A percentile compares a stretch with the other conserved stretches of the same genome.
Evolutionary conservation across 73 alveolate genomes (phyloP).

Genomic region (Blepharisma stoltei): DNA sequence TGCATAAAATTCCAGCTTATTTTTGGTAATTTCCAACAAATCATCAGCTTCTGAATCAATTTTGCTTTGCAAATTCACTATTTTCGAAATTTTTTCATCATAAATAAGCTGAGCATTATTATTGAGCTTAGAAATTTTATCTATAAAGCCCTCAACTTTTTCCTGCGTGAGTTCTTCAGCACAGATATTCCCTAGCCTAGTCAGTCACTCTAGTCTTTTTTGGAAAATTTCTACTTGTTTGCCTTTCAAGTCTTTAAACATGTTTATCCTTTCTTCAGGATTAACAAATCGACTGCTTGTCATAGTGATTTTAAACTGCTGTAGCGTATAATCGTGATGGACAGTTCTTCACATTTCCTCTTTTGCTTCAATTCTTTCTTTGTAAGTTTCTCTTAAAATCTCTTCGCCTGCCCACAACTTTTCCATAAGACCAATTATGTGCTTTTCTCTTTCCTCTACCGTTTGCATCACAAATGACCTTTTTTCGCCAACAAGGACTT

Average conservation of each 20-base stretch:
- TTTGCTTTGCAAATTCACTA: constrained; percentile 17
- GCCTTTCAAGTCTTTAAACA: constrained; percentile 34
- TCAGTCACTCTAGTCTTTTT: constrained; percentile 32
- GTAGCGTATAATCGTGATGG: constrained; percentile 57
- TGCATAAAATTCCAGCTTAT: background rate
- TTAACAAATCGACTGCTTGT: constrained; percentile 53
- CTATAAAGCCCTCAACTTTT: constrained; percentile 41
- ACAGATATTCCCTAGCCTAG: constrained; percentile 20
- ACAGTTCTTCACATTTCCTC: constrained; percentile 46
- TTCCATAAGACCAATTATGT: constrained; percentile 34
- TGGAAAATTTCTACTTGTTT: constrained; percentile 37
- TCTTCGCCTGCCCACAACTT: constrained; percentile 34
- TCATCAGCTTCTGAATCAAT: constrained; percentile 24
- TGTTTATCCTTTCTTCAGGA: constrained; percentile 46
- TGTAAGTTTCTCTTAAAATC: constrained; percentile 36
- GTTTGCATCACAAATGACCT: constrained; percentile 40
- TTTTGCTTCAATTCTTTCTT: constrained; percentile 46
- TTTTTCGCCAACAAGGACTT: constrained; percentile 37
- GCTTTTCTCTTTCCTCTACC: constrained; percentile 39
- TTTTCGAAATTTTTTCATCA: constrained; percentile 32
- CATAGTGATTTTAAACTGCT: constrained; percentile 42
- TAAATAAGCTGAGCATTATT: constrained; percentile 54
- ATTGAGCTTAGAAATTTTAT: constrained; percentile 37
- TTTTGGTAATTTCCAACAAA: background rate
- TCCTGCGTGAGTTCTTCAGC: constrained; percentile 33